phyloP scores from a whole-genome alignment of 257 asterid species.

The Plectranthus barbatus region DNA sequence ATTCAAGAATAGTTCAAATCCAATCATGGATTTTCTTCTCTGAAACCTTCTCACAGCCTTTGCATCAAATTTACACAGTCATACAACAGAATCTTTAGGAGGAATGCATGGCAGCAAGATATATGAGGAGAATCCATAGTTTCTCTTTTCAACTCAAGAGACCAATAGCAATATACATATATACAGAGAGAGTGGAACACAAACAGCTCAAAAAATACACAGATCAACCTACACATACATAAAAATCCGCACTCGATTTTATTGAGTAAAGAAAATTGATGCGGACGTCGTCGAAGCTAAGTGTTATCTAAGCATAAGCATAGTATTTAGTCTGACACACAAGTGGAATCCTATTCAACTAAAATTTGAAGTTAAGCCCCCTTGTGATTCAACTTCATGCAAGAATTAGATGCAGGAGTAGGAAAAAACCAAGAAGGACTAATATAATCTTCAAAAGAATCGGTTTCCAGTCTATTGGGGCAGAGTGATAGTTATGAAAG shows the following conservation, averaged over 20 bases:
- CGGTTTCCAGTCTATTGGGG: constrained; percentile 46
- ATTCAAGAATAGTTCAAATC: too few relatives aligned
- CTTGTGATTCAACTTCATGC: constrained; percentile 19
- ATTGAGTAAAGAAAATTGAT: constrained; percentile 9
- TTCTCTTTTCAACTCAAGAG: too few relatives aligned
- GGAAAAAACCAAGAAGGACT: constrained; percentile 34
- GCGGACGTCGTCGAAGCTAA: not conserved
- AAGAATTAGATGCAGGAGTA: constrained; percentile 35
- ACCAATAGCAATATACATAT: too few relatives aligned
- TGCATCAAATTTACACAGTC: too few relatives aligned
- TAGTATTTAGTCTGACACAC: constrained; percentile 16
- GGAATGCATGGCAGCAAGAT: too few relatives aligned
- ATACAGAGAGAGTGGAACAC: not conserved
- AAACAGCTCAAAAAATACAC: constrained; percentile 4
- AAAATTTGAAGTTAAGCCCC: constrained; percentile 18
- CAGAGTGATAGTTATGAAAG: constrained; percentile 45
- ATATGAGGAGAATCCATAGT: too few relatives aligned
- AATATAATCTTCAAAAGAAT: constrained; percentile 42
- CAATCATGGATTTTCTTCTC: too few relatives aligned
- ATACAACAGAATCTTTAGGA: too few relatives aligned
- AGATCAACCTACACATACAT: not conserved
- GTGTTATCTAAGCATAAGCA: not conserved
- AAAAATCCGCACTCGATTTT: constrained; percentile 9
- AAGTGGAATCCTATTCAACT: constrained; percentile 15
- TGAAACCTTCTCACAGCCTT: too few relatives aligned